Base-by-base conservation (phyloP, 495 filamentous ascomycete genomes). In the Penicillium longicatenatum region DNA sequence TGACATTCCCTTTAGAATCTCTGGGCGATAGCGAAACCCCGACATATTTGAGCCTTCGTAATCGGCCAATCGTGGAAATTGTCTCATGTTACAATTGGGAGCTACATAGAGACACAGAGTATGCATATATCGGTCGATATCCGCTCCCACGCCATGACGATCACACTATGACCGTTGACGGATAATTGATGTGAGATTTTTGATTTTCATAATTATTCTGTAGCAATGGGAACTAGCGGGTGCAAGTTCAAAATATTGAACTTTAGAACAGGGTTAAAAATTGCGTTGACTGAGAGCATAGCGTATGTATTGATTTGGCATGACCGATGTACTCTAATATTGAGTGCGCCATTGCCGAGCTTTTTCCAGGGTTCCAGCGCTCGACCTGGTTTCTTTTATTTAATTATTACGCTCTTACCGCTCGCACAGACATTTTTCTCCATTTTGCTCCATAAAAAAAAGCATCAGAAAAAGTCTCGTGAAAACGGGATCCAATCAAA, bases 1-100 rank as follows among this genome's bases (percentile, higher is more conserved):
- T 46, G 89, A 86, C 61, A 92, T 75, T 72, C 86, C 84, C 64
- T 82, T 76, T 74, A 88, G 81, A 17, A 87, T 86, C 50, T 86
- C 86, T 81, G 65, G 39, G 4, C 50, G 54, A 35, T 67, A 55
- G 16, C 52, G 59, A 45, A 70, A 59, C 1, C 29, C 39, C 21
- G 60, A 44, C 60, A 67, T 67, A 19, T 17, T 29, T 30, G 30
- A 3, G 12, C 19, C 7, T 22, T 22, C 20, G 37, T 7, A 29
- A 47, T 14, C 21, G n/a, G 30, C 2, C 22, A 54, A 55, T 37
- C 8, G 31, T 22, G 41, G 9, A 24, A 44, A 20, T 11, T 7
- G 46, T 10, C 11, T 17, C 9, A 19, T 45, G 16, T 33, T 42
- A 11, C 22, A 26, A 2, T 31, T 49, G 20, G 22, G 24, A 16